phyloP scores from a whole-genome alignment of 2,329 filamentous ascomycete species.

The Xylaria arbuscula region DNA sequence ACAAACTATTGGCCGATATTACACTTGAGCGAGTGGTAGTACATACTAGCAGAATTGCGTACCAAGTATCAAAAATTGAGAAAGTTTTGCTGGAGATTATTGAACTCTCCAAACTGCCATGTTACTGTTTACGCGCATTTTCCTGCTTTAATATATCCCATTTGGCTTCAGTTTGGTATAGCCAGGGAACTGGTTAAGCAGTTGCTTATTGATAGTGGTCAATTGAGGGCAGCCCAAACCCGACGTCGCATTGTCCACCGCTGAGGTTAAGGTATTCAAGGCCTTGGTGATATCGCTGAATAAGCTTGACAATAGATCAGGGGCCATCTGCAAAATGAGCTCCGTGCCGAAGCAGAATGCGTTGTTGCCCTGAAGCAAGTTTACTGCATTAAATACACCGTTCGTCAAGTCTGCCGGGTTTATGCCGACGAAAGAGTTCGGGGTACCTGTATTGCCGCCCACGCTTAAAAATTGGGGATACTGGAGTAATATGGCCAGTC shows the following conservation, averaged over 20 bases:
- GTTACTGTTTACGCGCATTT: neutral
- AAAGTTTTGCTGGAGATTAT: neutral
- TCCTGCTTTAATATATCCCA: constrained; percentile 7
- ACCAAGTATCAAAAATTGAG: neutral
- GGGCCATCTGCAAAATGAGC: constrained; percentile 23
- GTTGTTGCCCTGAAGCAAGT: constrained; percentile 28
- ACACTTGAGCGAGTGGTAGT: neutral
- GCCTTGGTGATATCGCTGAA: constrained; percentile 14
- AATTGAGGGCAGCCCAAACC: constrained; percentile 15
- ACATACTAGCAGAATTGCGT: neutral
- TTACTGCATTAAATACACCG: constrained; percentile 21
- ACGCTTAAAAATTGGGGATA: constrained; percentile 26
- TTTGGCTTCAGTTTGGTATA: constrained; percentile 22
- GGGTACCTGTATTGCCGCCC: constrained; percentile 26
- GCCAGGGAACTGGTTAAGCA: constrained; percentile 22
- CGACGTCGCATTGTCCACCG: neutral
- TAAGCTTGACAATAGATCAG: constrained; percentile 17
- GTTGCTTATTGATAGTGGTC: constrained; percentile 2
- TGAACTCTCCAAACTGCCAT: neutral
- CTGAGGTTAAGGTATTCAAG: neutral
- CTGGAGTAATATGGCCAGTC: constrained; percentile 14
- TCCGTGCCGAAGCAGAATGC: constrained; percentile 28
- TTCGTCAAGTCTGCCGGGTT: constrained; percentile 23
- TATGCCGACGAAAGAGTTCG: constrained; percentile 28
- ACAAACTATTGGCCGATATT: neutral